Percentiles rank a stretch among this genome's conserved stretches.
phyloP scores from a whole-genome alignment of 1,284 basidiomycete species.

The Agroathelia rolfsii region DNA sequence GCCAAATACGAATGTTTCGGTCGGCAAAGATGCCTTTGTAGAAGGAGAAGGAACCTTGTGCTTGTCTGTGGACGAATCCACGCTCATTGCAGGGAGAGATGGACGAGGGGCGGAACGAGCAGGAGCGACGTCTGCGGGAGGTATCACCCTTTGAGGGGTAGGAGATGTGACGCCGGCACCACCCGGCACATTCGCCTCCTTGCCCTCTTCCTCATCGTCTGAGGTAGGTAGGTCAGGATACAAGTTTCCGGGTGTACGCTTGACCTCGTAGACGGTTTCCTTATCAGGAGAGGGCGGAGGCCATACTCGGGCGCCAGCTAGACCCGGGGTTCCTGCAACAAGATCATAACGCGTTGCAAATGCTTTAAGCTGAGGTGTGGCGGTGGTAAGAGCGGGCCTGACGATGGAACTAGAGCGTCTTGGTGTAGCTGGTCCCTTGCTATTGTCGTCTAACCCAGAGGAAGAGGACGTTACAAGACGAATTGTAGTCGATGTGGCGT shows the following conservation, averaged over 20 bases:
- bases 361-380: conserved; percentile 52
- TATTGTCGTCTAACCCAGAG: neutral
- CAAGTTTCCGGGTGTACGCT: conserved; percentile 19
- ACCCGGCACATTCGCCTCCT: conserved; percentile 25
- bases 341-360: conserved; percentile 59
- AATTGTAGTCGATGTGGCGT: conserved; percentile 46
- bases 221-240: conserved; percentile 40
- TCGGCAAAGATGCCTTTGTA: conserved; percentile 11
- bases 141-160: conserved; percentile 15
- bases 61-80: conserved; percentile 29
- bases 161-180: conserved; percentile 15
- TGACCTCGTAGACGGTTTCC: conserved; percentile 11
- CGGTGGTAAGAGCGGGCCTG: conserved; percentile 14
- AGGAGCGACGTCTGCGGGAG: conserved; percentile 14
- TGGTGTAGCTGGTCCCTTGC: conserved; percentile 9
- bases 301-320: conserved; percentile 30
- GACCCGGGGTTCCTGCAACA: conserved; percentile 42
- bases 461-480: conserved; percentile 41
- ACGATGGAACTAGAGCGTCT: conserved; percentile 7
- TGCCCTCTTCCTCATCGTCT: conserved; percentile 21
- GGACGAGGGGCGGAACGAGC: conserved; percentile 7
- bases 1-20: conserved; percentile 59
- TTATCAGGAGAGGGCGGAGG: conserved; percentile 29
- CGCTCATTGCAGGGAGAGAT: conserved; percentile 14
- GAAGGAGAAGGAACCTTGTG: conserved; percentile 13